Evolutionary conservation across 2,329 filamentous ascomycete species (phyloP).

Genomic region (Penicillium sp.): DNA sequence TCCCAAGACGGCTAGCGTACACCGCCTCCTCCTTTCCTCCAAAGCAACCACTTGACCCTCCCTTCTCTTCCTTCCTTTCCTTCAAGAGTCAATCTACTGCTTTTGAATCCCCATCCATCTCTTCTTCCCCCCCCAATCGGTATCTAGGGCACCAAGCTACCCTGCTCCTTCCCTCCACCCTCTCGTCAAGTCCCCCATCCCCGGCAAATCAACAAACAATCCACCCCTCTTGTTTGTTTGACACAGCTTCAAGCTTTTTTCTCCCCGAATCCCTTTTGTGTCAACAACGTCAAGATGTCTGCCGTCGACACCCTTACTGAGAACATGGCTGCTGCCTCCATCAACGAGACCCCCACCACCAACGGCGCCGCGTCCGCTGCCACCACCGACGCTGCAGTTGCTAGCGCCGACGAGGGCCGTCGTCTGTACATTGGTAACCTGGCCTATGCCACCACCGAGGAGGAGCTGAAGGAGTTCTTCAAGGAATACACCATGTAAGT

Average conservation of each 20-base stretch:
- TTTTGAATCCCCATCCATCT: constrained; percentile 21
- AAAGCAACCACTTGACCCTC: constrained; percentile 7
- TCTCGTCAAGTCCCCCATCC: constrained; percentile 56
- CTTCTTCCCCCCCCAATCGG: constrained; percentile 28
- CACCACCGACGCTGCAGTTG: constrained; percentile 81
- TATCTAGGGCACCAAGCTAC: constrained; percentile 90
- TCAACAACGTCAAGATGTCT: constrained; percentile 68
- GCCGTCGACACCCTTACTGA: constrained; percentile 68
- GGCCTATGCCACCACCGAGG: constrained; percentile 99
- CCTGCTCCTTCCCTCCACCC: constrained; percentile 60
- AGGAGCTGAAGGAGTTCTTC: constrained; percentile 99
- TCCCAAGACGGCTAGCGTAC: constrained; percentile 14
- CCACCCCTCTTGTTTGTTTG: constrained; percentile 67
- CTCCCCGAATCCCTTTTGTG: constrained; percentile 34
- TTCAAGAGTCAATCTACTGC: constrained; percentile 21
- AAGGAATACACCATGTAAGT: constrained; percentile 99
- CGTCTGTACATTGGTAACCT: constrained; percentile 99
- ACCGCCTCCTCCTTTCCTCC: constrained; percentile 25
- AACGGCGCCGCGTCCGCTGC: constrained; percentile 62
- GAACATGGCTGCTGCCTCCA: constrained; percentile 65
- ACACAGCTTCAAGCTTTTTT: constrained; percentile 25
- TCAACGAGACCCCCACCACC: constrained; percentile 66
- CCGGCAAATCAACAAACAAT: constrained; percentile 24
- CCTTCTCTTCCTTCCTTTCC: constrained; percentile 23
- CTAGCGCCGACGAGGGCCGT: constrained; percentile 97